phyloP scores from a whole-genome alignment of 352 stramenopile genomes.

The Phytophthora cryptogea region DNA sequence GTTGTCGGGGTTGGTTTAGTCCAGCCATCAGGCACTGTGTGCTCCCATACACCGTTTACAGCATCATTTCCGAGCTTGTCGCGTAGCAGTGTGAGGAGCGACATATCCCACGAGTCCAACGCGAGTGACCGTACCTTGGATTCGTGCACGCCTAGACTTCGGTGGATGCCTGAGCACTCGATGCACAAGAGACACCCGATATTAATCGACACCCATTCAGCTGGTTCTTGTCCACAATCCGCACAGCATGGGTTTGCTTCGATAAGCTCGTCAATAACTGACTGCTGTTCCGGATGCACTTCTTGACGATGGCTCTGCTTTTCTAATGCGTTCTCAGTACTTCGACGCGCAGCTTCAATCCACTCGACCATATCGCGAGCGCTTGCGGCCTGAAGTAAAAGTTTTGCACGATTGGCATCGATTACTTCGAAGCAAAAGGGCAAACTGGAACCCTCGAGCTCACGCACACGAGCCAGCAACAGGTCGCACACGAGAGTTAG shows the following conservation, averaged over 20 bases:
- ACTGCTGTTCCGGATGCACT: slow-evolving; percentile 83
- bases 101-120: slow-evolving; percentile 91
- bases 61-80: slow-evolving; percentile 72
- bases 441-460: slow-evolving; percentile 52
- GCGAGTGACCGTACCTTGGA: slow-evolving; percentile 95
- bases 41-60: slow-evolving; percentile 77
- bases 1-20: slow-evolving; percentile 50
- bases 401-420: slow-evolving; percentile 76
- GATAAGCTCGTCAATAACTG: slow-evolving; percentile 65
- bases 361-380: slow-evolving; percentile 77
- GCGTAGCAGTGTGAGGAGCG: slow-evolving; percentile 61
- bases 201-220: slow-evolving; percentile 97
- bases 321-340: slow-evolving; percentile 82
- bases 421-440: slow-evolving; percentile 87
- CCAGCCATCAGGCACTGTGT: slow-evolving; percentile 56
- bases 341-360: slow-evolving; percentile 81
- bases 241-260: slow-evolving; percentile 64
- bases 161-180: slow-evolving; percentile 96
- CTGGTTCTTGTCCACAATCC: slow-evolving; percentile 74
- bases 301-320: slow-evolving; percentile 82
- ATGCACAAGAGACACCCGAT: slow-evolving; percentile 97
- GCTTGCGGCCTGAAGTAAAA: slow-evolving; percentile 78
- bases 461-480: slow-evolving; percentile 78
- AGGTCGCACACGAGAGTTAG: slow-evolving; percentile 80
- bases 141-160: slow-evolving; percentile 96